Percentiles rank a stretch among this genome's conserved stretches.
Conservation (phyloP, 2,329 filamentous ascomycete genomes). For the Escovopsis sp. region DNA sequence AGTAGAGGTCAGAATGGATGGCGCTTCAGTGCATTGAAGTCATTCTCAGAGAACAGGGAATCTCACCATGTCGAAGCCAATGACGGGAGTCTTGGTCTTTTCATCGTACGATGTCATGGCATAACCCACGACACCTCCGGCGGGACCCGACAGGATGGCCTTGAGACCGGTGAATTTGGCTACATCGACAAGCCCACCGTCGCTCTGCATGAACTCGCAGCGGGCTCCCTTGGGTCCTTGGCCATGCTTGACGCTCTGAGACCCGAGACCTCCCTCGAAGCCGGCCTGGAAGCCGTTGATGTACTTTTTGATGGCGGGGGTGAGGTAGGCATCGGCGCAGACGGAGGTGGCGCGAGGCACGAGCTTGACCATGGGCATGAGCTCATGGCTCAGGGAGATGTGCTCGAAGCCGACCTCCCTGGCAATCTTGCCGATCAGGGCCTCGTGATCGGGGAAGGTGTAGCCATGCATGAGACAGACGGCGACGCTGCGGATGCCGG, state of each 20-base stretch:
- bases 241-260: conserved; percentile 53
- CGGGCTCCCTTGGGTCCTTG: conserved; percentile 53
- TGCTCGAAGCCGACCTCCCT: conserved; percentile 61
- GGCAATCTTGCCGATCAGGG: conserved; percentile 60
- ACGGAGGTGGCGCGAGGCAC: conserved; percentile 28
- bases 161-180: conserved; percentile 72
- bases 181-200: conserved; percentile 60
- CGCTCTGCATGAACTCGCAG: conserved; percentile 92
- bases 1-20: background rate
- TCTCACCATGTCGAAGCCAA: conserved; percentile 76
- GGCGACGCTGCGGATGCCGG: conserved; percentile 65
- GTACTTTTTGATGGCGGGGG: conserved; percentile 26
- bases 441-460: conserved; percentile 78
- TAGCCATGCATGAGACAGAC: conserved; percentile 90
- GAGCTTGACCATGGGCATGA: conserved; percentile 31
- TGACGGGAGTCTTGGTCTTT: conserved; percentile 68
- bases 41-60: too few relatives aligned
- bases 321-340: conserved; percentile 30
- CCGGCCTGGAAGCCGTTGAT: conserved; percentile 65
- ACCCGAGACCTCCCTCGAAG: conserved; percentile 68
- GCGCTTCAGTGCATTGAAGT: background rate
- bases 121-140: conserved; percentile 88
- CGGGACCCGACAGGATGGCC: conserved; percentile 77
- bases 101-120: conserved; percentile 82
- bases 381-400: conserved; percentile 42